Evolutionary conservation across 1,139 yeast species (phyloP).

Genomic region (Wickerhamomyces sp.): DNA sequence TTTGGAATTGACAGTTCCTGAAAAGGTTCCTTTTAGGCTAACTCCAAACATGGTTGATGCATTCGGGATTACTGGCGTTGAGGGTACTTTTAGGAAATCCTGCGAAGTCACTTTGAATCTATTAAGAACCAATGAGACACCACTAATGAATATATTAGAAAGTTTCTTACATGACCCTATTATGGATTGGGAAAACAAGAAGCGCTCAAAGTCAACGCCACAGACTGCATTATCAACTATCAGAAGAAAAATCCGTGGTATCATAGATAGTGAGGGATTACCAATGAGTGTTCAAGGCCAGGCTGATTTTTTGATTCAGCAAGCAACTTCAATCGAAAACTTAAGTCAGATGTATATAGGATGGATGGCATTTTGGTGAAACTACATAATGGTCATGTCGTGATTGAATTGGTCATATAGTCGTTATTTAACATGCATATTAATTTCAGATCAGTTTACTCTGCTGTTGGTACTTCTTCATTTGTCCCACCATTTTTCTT

Average conservation of each 20-base stretch:
- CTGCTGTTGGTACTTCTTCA: background rate
- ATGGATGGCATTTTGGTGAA: conserved; percentile 76
- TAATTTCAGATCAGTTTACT: background rate
- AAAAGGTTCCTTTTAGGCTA: conserved; percentile 87
- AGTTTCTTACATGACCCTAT: conserved; percentile 92
- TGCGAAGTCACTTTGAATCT: conserved; percentile 81
- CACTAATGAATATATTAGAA: conserved; percentile 86
- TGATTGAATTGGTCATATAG: background rate
- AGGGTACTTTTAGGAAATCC: conserved; percentile 81
- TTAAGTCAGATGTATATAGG: conserved; percentile 90
- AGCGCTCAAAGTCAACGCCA: conserved; percentile 37
- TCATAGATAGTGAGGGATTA: conserved; percentile 75
- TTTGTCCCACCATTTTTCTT: background rate
- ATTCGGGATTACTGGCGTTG: conserved; percentile 85
- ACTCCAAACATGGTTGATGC: conserved; percentile 91
- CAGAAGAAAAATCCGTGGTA: conserved; percentile 79
- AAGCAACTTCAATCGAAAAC: conserved; percentile 70
- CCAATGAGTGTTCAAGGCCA: conserved; percentile 92
- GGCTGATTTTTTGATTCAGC: conserved; percentile 83
- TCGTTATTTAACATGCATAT: background rate
- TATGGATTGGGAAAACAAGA: conserved; percentile 54
- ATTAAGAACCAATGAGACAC: conserved; percentile 77
- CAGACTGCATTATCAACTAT: conserved; percentile 71
- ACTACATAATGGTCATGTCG: background rate
- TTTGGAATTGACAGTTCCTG: conserved; percentile 53